Evolutionary conservation across 371 early-diverging fungal genomes (phyloP), one percentile per base, ranked within the genome.

Genomic region (Mucor racemosus): DNA sequence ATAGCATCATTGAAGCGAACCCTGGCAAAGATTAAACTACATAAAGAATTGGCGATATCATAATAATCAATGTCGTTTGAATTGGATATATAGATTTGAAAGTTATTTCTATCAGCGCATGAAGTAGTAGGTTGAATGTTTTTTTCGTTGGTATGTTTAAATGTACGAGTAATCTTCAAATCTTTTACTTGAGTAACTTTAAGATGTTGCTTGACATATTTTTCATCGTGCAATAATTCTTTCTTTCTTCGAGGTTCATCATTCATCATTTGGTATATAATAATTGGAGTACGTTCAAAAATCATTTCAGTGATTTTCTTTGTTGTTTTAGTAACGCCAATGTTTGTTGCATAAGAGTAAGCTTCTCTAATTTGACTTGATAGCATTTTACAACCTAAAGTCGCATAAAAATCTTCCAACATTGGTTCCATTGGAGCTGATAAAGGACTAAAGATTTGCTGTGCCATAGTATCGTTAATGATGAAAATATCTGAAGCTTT

Each of bases 401-500:
- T 71, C 0, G 80, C 78, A 75, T 92, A 92, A 40, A 93, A 86
- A 1, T 80, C 77, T 72, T 91, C 91, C n/a, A 92, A 60, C 7
- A 82, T 59, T 4, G 80, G 76, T 21, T 93, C 92, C 78, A 86
- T 84, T 0, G 91, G 92, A 3, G 86, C 88, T 36, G 85, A 79
- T 11, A 93, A 74, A 0, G 95, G 95, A 0, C 82, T 78, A 71
- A 97, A 95, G 36, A 93, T 81, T 66, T 90, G 90, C 14, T 88
- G 86, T 4, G 88, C 78, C 31, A 91, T 87, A 0, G 92, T 82
- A 68, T 95, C 95, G 75, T 97, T 95, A 31, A 90, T 86, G 38
- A 97, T 76, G 67, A 86, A 93, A 8, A 95, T 91, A 60, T 93
- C 89, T 0, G 75, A 70, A 0, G 95, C 92, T 14, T 74, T 75